Conservation (phyloP, 106 monocot genomes). For the Gastrodia elata region DNA sequence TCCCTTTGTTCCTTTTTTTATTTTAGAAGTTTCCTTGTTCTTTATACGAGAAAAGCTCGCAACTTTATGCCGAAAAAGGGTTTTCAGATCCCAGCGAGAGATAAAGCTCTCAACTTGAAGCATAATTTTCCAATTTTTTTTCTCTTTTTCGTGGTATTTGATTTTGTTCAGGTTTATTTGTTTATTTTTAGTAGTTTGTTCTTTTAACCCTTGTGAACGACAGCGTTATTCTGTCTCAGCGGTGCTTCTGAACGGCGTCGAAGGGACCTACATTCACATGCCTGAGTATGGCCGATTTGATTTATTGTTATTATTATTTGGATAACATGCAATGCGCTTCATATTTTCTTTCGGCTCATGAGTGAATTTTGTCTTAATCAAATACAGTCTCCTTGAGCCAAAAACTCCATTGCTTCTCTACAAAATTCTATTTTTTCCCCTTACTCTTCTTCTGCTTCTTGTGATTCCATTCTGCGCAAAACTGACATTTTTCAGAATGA, state of each 20-base stretch:
- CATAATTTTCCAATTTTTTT: not conserved
- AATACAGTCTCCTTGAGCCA: not conserved
- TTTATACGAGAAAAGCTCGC: not conserved
- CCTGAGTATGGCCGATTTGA: not conserved
- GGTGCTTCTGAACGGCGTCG: not conserved
- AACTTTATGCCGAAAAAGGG: not conserved
- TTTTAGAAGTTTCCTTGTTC: not conserved
- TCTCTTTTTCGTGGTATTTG: not conserved
- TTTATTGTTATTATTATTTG: not conserved
- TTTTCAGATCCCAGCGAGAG: not conserved
- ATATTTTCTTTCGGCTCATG: not conserved
- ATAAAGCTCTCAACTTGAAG: constrained; percentile 3
- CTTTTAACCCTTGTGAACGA: not conserved
- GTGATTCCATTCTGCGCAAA: too few species aligned
- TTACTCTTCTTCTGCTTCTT: too few species aligned
- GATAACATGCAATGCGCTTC: not conserved
- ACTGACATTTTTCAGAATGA: too few species aligned
- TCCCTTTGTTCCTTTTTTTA: too few species aligned
- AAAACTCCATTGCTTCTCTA: too few species aligned
- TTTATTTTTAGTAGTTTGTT: not conserved
- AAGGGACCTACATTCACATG: constrained; percentile 7
- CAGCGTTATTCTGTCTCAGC: not conserved
- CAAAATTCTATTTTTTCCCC: not conserved
- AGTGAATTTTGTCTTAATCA: not conserved
- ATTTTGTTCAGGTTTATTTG: not conserved